A percentile compares a stretch with the other conserved stretches of the same genome.
Conservation (phyloP, 192 early-diverging fungal species). For the Pilaira anomala region DNA sequence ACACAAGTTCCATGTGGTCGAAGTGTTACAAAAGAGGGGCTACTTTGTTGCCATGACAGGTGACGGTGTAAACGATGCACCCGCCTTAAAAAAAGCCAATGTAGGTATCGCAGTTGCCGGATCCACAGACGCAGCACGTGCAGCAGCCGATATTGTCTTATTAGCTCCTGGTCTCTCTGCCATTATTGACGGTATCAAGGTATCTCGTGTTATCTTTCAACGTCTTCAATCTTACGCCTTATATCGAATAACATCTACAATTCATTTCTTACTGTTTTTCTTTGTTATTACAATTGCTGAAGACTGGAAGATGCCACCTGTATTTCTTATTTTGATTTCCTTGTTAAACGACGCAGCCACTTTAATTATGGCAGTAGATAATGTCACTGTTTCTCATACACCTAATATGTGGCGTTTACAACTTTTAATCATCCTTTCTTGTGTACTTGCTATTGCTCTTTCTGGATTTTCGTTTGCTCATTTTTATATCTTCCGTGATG, state of each 20-base stretch:
- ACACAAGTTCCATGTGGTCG: slow-evolving; percentile 62
- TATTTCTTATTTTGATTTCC: slow-evolving; percentile 63
- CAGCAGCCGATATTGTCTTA: slow-evolving; percentile 72
- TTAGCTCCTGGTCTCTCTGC: slow-evolving; percentile 64
- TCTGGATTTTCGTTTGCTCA: slow-evolving; percentile 61
- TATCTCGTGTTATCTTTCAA: slow-evolving; percentile 70
- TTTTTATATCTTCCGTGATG: slow-evolving; percentile 56
- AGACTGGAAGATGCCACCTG: slow-evolving; percentile 61
- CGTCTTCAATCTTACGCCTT: slow-evolving; percentile 66
- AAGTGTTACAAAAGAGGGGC: slow-evolving; percentile 57
- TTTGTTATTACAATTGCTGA: slow-evolving; percentile 65
- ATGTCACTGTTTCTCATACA: slow-evolving; percentile 55
- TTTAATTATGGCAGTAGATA: slow-evolving; percentile 74
- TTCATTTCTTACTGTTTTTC: slow-evolving; percentile 77
- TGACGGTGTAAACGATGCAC: slow-evolving; percentile 70
- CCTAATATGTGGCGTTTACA: slow-evolving; percentile 74
- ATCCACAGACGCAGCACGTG: slow-evolving; percentile 66
- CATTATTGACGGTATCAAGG: slow-evolving; percentile 71
- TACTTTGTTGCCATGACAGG: slow-evolving; percentile 70
- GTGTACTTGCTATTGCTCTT: slow-evolving; percentile 57
- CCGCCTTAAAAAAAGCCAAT: slow-evolving; percentile 65
- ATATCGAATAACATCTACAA: slow-evolving; percentile 73
- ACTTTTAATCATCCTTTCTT: slow-evolving; percentile 62
- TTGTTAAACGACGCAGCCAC: slow-evolving; percentile 69
- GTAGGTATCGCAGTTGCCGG: slow-evolving; percentile 68